These are phyloP conservation scores for Carex scoparia DNA, from an alignment of 176 grass and related monocot genomes.

Conservation along the genomic window DNA sequence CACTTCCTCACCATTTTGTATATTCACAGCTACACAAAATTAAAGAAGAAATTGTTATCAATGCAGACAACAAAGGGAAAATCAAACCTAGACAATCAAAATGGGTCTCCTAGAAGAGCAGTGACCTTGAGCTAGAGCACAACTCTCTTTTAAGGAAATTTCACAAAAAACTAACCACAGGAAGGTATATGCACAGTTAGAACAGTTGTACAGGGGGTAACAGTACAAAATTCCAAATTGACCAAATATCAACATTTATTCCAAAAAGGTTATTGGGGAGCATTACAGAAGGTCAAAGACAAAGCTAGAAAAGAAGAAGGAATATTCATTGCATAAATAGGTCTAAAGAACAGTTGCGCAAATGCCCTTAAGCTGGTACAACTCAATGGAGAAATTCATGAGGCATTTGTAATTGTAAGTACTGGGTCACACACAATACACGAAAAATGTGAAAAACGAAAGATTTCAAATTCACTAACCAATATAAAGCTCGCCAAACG, in stretches of 20 bases:
- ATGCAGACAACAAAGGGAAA: background rate
- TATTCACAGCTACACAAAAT: conserved; percentile 32
- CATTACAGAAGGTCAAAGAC: background rate
- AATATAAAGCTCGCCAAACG: conserved; percentile 87
- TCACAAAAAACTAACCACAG: background rate
- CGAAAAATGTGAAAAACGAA: conserved; percentile 11
- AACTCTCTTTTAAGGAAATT: background rate
- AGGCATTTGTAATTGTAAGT: background rate
- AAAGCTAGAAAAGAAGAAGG: background rate
- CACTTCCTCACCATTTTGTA: conserved; percentile 39
- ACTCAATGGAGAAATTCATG: background rate
- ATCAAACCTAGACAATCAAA: background rate
- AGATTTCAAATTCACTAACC: conserved; percentile 38
- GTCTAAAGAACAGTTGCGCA: conserved; percentile 30
- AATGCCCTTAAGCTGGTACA: conserved; percentile 41
- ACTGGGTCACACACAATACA: background rate
- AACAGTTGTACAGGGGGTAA: background rate
- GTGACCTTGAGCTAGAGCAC: background rate
- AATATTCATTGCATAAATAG: conserved; percentile 1
- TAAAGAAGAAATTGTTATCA: conserved; percentile 1
- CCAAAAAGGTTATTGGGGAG: background rate
- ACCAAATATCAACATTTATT: background rate
- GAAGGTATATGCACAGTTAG: background rate
- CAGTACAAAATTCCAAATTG: background rate
- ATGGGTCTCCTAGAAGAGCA: background rate